Base-by-base conservation (phyloP, 257 asterid genomes). In the Scutellaria barbata region DNA sequence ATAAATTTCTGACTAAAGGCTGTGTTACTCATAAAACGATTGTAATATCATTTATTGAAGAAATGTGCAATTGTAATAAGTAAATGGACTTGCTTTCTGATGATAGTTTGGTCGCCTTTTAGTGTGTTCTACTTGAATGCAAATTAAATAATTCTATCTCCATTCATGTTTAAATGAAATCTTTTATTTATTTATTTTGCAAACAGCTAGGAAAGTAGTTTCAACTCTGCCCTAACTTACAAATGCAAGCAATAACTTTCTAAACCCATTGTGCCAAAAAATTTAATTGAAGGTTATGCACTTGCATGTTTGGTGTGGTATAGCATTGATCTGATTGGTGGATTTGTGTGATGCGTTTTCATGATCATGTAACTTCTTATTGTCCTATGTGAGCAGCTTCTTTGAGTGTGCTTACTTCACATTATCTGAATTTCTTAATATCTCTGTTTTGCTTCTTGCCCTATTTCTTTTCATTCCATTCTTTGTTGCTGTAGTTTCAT, bases 61-160 rank as follows among this genome's bases (percentile, higher is more conserved):
- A n/a, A 40, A 65, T 55, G 59, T 30, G 68, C 12, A 30, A 46
- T 33, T 47, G 68, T 40, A 59, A 59, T 39, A 48, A 47, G 40
- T 16, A 20, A 52, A 65, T 33, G 11, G 33, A 54, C 13, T 51
- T 41, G n/a, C 42, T 60, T 17, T 51, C 6, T 17, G 40, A 39
- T 16, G 13, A 43, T 47, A 10, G 57, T 63, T 13, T 52, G 25
- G 51, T 17, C 17, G 42, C 53, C 39, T 12, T 33, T 46, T 20
- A 8, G 66, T 14, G 20, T 10, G 5, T 50, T 37, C 48, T 63
- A 39, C 14, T 52, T 63, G 18, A 14, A 8, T 14, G 11, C 57
- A 43, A 25, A 69, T n/a, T 10, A 42, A 25, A 10, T 22, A 12
- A 5, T 66, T 41, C 43, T 14, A 12, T 22, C 43, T 22, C 25